Evolutionary conservation across 495 filamentous ascomycete species (phyloP).

Genomic region (Letharia columbiana): DNA sequence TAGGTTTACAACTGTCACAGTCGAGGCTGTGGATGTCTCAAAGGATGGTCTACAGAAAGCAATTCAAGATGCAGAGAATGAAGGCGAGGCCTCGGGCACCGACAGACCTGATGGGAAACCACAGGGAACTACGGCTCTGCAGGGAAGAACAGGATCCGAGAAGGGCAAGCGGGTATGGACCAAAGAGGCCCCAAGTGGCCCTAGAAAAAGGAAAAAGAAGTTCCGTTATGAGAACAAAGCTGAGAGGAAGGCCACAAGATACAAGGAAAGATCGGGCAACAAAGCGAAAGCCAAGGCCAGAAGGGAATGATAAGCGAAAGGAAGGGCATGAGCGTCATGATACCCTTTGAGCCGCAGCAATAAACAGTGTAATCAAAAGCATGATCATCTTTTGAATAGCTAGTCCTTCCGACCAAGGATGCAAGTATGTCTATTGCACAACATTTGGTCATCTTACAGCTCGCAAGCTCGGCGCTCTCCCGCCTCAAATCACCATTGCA

Average conservation of each 20-base stretch:
- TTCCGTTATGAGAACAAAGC: conserved; percentile 86
- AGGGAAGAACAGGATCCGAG: conserved; percentile 22
- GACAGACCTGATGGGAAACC: conserved; percentile 12
- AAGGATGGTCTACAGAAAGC: conserved; percentile 57
- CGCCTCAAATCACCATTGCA: conserved; percentile 1
- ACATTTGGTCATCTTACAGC: background rate
- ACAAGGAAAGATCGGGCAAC: conserved; percentile 60
- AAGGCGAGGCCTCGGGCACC: conserved; percentile 35
- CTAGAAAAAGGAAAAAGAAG: conserved; percentile 75
- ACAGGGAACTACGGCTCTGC: conserved; percentile 21
- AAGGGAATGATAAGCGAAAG: too few species aligned
- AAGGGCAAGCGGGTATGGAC: conserved; percentile 32
- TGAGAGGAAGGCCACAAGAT: conserved; percentile 57
- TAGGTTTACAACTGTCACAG: conserved; percentile 84
- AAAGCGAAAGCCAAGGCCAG: conserved; percentile 33
- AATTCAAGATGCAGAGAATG: conserved; percentile 37
- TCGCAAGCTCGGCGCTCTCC: conserved; percentile 7
- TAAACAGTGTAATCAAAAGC: background rate
- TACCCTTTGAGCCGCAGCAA: conserved; percentile 23
- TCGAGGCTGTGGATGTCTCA: conserved; percentile 80
- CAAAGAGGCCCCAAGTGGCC: conserved; percentile 45
- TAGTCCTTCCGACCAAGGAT: conserved; percentile 6
- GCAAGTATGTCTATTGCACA: conserved; percentile 4
- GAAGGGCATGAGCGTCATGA: background rate
- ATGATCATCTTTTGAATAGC: conserved; percentile 2